Conservation (phyloP, 2,329 filamentous ascomycete species). For the Arthroderma sp. region DNA sequence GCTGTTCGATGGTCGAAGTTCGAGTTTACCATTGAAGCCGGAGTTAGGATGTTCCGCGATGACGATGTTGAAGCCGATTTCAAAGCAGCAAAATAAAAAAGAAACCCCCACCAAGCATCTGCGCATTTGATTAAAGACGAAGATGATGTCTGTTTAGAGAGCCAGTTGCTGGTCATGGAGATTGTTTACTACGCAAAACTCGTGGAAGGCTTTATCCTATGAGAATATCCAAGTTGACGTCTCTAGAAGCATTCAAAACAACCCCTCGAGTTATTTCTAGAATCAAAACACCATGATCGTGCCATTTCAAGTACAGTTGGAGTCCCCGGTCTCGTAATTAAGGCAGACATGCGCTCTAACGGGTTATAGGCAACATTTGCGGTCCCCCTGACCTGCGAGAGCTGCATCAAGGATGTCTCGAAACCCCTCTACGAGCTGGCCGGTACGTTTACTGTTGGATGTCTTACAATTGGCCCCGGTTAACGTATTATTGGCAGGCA, state of each 20-base stretch:
- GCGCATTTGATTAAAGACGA: neutral
- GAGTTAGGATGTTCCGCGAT: neutral
- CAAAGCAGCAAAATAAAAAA: too few species aligned
- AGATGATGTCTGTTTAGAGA: neutral
- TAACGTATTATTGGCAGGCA: slow-evolving; percentile 44
- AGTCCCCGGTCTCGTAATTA: neutral
- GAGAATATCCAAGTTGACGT: too few species aligned
- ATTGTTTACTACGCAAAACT: too few species aligned
- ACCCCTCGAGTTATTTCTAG: too few species aligned
- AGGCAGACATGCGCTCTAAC: neutral
- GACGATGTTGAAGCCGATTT: neutral
- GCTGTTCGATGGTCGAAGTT: too few species aligned
- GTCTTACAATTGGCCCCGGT: neutral
- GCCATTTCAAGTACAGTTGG: slow-evolving; percentile 33
- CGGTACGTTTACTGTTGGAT: slow-evolving; percentile 34
- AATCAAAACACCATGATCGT: slow-evolving; percentile 30
- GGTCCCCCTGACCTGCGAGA: slow-evolving; percentile 83
- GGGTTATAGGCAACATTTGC: slow-evolving; percentile 73
- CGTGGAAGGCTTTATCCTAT: too few species aligned
- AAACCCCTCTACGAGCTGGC: slow-evolving; percentile 61
- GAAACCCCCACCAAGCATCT: neutral
- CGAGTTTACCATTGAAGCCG: too few species aligned
- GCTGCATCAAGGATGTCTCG: slow-evolving; percentile 78
- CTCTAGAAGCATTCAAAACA: too few species aligned
- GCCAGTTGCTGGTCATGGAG: too few species aligned